Evolutionary conservation across 2,329 filamentous ascomycete genomes (phyloP).

Genomic region (Ophiostoma quercus): DNA sequence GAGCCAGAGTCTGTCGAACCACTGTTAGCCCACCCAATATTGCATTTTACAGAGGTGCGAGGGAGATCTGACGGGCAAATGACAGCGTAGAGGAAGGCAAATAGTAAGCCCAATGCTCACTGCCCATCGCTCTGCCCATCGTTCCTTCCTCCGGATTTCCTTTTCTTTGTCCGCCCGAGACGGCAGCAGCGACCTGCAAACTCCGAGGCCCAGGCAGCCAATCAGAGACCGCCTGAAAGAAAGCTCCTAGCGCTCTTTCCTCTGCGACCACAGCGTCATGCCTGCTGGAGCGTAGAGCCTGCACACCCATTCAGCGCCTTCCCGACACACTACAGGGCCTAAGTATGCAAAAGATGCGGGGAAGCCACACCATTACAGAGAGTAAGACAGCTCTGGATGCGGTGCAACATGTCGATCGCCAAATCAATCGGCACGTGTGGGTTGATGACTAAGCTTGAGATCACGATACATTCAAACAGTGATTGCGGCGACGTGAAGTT

Average conservation of each 20-base stretch:
- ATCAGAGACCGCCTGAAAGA: background rate
- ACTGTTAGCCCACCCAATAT: background rate
- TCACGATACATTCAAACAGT: background rate
- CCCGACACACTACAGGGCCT: background rate
- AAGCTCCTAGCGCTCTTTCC: slow-evolving; percentile 4
- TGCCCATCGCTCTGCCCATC: background rate
- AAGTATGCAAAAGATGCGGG: background rate
- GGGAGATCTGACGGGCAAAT: background rate
- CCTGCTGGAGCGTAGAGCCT: background rate
- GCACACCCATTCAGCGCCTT: background rate
- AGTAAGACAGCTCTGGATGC: background rate
- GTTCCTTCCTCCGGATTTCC: background rate
- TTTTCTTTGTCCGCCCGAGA: background rate
- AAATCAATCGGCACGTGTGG: background rate
- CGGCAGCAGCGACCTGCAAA: background rate
- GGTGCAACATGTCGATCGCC: background rate
- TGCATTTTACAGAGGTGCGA: background rate
- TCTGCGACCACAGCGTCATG: background rate
- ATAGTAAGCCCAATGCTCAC: background rate
- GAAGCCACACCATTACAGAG: background rate
- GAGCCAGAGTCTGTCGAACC: slow-evolving; percentile 18
- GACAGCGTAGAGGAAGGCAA: background rate
- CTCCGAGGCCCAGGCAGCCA: background rate
- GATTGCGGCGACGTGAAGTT: background rate
- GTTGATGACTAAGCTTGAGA: background rate